phyloP scores from a whole-genome alignment of 768 basidiomycete genomes.

The Calvatia gigantea region DNA sequence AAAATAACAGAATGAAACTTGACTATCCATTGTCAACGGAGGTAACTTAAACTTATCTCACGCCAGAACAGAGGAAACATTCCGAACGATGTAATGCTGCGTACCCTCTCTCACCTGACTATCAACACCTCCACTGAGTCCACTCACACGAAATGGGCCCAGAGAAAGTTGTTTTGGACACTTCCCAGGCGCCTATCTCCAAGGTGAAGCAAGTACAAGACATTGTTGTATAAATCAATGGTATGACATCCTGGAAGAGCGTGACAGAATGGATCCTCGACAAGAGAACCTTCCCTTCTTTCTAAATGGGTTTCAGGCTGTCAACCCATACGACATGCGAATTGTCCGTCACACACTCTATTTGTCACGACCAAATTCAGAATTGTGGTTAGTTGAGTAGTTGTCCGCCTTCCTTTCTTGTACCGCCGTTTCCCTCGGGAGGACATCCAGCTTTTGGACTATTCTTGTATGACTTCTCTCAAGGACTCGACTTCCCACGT shows the following conservation, averaged over 20 bases:
- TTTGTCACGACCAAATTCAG: neutral
- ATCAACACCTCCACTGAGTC: neutral
- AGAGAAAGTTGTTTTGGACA: neutral
- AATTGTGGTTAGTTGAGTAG: neutral
- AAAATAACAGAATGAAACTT: neutral
- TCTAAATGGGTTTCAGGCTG: neutral
- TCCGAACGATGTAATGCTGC: conserved; percentile 5
- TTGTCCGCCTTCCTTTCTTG: conserved; percentile 7
- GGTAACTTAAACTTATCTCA: conserved; percentile 1
- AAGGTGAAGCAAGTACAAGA: neutral
- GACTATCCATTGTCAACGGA: conserved; percentile 13
- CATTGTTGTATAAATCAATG: neutral
- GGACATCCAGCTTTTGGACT: neutral
- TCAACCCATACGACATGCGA: neutral
- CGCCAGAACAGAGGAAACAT: conserved; percentile 7
- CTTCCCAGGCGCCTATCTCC: neutral
- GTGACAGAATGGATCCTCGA: neutral
- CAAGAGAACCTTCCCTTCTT: neutral
- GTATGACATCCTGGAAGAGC: neutral
- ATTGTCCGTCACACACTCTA: neutral
- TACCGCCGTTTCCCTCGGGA: conserved; percentile 10
- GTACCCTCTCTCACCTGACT: conserved; percentile 1
- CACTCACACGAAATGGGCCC: neutral
- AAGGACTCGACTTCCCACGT: conserved; percentile 1
- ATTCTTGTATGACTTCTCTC: conserved; percentile 3